Evolutionary conservation across 2,329 filamentous ascomycete species (phyloP), one percentile per base, ranked within the genome.

Genomic region (Colletotrichum tamarilloi): DNA sequence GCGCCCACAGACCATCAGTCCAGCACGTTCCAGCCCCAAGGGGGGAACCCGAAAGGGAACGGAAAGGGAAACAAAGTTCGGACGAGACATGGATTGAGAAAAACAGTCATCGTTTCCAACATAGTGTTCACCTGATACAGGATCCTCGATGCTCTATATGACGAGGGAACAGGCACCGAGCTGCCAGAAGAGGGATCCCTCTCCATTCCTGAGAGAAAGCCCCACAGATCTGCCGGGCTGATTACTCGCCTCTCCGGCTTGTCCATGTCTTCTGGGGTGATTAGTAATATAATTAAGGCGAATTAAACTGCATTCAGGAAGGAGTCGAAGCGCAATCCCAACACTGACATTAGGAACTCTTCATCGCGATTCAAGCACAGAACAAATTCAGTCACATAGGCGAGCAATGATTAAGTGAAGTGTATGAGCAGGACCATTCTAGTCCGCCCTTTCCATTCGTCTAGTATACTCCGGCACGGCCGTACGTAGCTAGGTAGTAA

Each of bases 371-470:
- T 14, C 52, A 53, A 32, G 5, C 4, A 32, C 2, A n/a, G 2
- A 49, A 7, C 16, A 5, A n/a, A n/a, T 5, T 26, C 14, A 16
- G 38, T 63, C 46, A 64, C 30, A n/a, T 9, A 1, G 11, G 32
- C 24, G 4, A 2, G 4, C 19, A n/a, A 35, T n/a, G 2, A 7
- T 19, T 1, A 1, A 26, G 35, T 56, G 6, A 56, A 42, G 53
- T 63, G 24, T 56, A 64, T 62, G 60, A 71, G 68, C 67, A 57
- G 60, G 66, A 57, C 67, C 55, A 60, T 42, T 26, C 26, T 38
- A 60, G 49, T n/a, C 67, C 62, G 62, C 67, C 46, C 28, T 73
- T 73, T 62, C 71, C 71, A 73, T 71, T 73, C 60, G 38, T 62
- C 46, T 65, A 58, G 56, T 49, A 62, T 60, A 62, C 60, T 52